Evolutionary conservation across 208 protist species (phyloP).

Genomic region (Crithidia acanthocephali): DNA sequence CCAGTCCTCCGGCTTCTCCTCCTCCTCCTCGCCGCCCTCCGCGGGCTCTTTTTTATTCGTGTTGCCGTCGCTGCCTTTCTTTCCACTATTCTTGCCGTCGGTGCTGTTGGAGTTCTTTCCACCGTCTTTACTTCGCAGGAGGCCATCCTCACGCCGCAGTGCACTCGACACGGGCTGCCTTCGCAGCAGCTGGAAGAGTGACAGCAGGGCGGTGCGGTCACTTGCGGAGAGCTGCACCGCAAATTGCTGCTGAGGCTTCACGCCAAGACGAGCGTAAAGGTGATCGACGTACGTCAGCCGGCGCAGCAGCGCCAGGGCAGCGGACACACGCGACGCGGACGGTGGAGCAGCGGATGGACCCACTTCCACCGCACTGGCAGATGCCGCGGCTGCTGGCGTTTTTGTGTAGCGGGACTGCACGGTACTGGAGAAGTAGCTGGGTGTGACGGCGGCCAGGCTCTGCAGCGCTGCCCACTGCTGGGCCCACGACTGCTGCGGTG

Average conservation of each 20-base stretch:
- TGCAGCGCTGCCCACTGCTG: constrained; percentile 8
- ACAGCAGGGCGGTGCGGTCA: not conserved
- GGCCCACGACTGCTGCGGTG: constrained; percentile 1
- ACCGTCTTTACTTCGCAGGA: constrained; percentile 10
- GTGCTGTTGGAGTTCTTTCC: constrained; percentile 4
- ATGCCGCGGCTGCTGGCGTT: no score
- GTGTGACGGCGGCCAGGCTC: constrained; percentile 3
- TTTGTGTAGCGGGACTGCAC: no score
- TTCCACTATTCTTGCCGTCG: constrained; percentile 4
- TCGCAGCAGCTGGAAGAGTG: constrained; percentile 7
- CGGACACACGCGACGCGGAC: not conserved
- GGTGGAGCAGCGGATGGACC: no score
- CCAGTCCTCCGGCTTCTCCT: constrained; percentile 52
- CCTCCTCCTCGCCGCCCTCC: constrained; percentile 29
- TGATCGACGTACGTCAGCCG: not conserved
- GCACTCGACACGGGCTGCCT: not conserved
- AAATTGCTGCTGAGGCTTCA: not conserved
- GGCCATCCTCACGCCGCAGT: not conserved
- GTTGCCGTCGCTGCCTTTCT: constrained; percentile 16
- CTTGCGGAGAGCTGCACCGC: not conserved
- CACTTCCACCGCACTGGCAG: no score
- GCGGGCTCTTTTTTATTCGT: constrained; percentile 18
- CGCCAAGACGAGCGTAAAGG: not conserved
- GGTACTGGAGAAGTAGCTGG: constrained; percentile 13
- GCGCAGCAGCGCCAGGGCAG: constrained; percentile 4